Base-by-base conservation (phyloP, 495 filamentous ascomycete species). In the Cenococcum geophilum region DNA sequence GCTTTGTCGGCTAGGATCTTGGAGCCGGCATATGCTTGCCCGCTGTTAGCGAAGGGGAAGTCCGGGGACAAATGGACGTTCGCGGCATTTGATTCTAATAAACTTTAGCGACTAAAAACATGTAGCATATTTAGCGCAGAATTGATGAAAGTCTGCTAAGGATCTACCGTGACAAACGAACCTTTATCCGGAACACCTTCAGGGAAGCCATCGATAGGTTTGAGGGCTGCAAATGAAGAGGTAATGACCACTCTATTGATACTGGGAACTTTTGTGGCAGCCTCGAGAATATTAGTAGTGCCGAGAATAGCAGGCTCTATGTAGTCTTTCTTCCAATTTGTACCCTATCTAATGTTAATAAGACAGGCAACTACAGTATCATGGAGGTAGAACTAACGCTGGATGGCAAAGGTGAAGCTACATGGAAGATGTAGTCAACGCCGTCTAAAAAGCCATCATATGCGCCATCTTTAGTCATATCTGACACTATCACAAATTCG, bases 211-310 rank as follows among this genome's bases (percentile, higher is more conserved):
- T 23, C 61, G 4, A 73, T 0, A 5, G 75, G 74, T 47, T 73
- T 35, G 20, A 76, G 61, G 1, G 71, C 58, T 4, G 65, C 67
- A 57, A 76, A 59, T 0, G 73, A 76, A 2, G 72, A 72, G 0
- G 73, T 77, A 34, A 78, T 55, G 1, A 77, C 72, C 1, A 76
- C 70, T 55, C 72, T 72, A 53, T 73, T 76, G 18, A 78, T 68
- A 16, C 59, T 72, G 0, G 65, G 25, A 0, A 73, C 68, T 25
- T 58, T 70, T 0, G 67, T 60, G 1, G 75, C 71, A n/a, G 68
- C 70, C 16, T 69, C 63, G 9, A 78, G 55, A 9, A 77, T 57
- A 8, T 70, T 61, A 3, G 54, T 61, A 1, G 73, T 76, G 0
- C 71, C 75, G 48, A 75, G 67, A 11, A 74, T 52, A 1, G 74